phyloP scores from a whole-genome alignment of 768 basidiomycete genomes.

The Calocera cornea region DNA sequence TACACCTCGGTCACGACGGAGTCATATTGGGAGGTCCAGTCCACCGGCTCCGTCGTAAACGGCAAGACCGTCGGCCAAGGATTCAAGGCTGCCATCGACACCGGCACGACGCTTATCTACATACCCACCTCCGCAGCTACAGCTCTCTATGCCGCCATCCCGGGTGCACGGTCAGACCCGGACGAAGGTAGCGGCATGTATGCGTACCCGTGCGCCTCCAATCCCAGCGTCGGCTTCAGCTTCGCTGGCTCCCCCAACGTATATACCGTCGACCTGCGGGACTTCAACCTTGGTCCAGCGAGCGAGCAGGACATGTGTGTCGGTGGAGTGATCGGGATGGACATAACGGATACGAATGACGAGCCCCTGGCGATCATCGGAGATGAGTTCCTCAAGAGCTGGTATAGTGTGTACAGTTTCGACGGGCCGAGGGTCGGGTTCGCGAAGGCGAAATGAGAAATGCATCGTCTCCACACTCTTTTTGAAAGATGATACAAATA shows the following conservation, averaged over 20 bases:
- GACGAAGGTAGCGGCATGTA: background rate
- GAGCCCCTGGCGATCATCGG: constrained; percentile 6
- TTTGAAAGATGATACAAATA: background rate
- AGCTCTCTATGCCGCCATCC: background rate
- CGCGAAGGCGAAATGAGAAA: background rate
- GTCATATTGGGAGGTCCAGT: constrained; percentile 47
- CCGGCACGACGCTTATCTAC: constrained; percentile 10
- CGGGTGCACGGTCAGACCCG: background rate
- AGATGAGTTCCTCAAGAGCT: constrained; percentile 8
- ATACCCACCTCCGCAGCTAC: background rate
- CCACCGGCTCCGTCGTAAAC: constrained; percentile 35
- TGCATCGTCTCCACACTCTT: background rate
- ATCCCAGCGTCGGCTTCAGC: background rate
- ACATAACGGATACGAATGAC: background rate
- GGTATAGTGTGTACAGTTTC: constrained; percentile 10
- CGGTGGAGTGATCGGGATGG: constrained; percentile 8
- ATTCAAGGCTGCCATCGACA: constrained; percentile 10
- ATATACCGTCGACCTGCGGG: background rate
- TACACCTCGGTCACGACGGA: constrained; percentile 27
- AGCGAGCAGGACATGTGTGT: background rate
- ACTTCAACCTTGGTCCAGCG: constrained; percentile 7
- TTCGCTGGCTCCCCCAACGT: background rate
- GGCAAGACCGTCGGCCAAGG: constrained; percentile 1
- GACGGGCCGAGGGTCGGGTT: background rate
- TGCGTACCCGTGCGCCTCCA: constrained; percentile 5